These are phyloP conservation scores for Lachnum nothofagi DNA, from an alignment of 2,329 filamentous ascomycete genomes.

Conservation along the genomic window DNA sequence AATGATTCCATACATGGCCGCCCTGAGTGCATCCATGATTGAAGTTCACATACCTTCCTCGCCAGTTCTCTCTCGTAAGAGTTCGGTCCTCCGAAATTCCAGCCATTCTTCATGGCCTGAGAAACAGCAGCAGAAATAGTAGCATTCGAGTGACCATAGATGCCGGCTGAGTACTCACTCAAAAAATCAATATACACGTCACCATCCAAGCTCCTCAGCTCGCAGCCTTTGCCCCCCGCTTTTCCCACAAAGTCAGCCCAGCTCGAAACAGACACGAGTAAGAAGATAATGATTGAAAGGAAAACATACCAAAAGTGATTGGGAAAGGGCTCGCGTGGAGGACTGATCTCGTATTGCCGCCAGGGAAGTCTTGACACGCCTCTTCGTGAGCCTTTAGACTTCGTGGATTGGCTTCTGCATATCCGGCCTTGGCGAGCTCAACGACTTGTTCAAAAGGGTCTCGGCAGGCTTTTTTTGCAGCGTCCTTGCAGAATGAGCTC, in stretches of 20 bases:
- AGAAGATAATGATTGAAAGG: background rate
- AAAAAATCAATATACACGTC: constrained; percentile 52
- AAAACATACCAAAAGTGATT: constrained; percentile 14
- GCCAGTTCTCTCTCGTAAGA: constrained; percentile 49
- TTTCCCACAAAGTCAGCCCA: background rate
- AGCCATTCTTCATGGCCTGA: constrained; percentile 40
- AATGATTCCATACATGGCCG: too few species aligned
- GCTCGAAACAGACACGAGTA: background rate
- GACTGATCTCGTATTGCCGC: constrained; percentile 27
- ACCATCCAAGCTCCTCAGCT: constrained; percentile 22
- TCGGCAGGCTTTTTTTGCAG: too few species aligned
- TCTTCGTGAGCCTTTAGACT: constrained; percentile 18
- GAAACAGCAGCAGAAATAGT: constrained; percentile 46
- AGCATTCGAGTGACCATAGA: constrained; percentile 61
- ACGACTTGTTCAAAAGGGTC: background rate
- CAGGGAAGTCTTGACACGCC: constrained; percentile 23
- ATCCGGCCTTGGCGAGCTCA: constrained; percentile 7
- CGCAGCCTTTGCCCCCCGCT: constrained; percentile 9
- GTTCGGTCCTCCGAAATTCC: constrained; percentile 52
- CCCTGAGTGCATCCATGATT: too few species aligned
- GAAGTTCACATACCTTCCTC: constrained; percentile 29
- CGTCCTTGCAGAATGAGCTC: too few species aligned
- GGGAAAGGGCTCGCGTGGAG: constrained; percentile 24
- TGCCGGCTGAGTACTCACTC: constrained; percentile 58
- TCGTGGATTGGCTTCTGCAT: constrained; percentile 12